Conservation (phyloP, 495 filamentous ascomycete species). For the Eremomyces bilateralis region DNA sequence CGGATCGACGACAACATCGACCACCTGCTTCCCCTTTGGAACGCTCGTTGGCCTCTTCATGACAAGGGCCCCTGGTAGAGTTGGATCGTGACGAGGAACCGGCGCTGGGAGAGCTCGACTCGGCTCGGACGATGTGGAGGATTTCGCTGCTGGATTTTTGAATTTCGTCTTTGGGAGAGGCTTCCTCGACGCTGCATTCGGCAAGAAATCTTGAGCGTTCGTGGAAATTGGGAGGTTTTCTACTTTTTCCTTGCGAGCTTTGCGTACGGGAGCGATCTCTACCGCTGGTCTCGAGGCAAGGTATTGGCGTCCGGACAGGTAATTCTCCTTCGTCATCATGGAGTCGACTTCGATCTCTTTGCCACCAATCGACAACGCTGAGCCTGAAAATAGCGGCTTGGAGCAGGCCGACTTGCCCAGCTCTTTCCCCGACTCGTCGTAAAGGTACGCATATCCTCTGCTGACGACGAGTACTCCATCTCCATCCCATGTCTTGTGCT, state of each 20-base stretch:
- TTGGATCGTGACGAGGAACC: slow-evolving; percentile 45
- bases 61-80: slow-evolving; percentile 36
- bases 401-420: slow-evolving; percentile 38
- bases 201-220: background rate
- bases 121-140: background rate
- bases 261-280: background rate
- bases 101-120: slow-evolving; percentile 14
- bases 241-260: background rate
- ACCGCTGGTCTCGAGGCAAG: slow-evolving; percentile 13
- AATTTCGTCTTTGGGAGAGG: background rate
- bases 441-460: slow-evolving; percentile 36
- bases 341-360: slow-evolving; percentile 59
- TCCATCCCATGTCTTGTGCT: slow-evolving; percentile 79
- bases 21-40: slow-evolving; percentile 42
- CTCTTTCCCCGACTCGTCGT: slow-evolving; percentile 43
- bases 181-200: background rate
- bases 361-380: slow-evolving; percentile 39
- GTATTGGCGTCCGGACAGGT: slow-evolving; percentile 33
- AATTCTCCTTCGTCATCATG: slow-evolving; percentile 39
- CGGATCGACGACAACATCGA: slow-evolving; percentile 68
- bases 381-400: slow-evolving; percentile 31
- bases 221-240: background rate
- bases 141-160: background rate
- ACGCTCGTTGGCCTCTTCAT: slow-evolving; percentile 39
- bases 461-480: slow-evolving; percentile 44